Conservation (phyloP, 2,329 filamentous ascomycete species). For the Juglanconis juglandina region DNA sequence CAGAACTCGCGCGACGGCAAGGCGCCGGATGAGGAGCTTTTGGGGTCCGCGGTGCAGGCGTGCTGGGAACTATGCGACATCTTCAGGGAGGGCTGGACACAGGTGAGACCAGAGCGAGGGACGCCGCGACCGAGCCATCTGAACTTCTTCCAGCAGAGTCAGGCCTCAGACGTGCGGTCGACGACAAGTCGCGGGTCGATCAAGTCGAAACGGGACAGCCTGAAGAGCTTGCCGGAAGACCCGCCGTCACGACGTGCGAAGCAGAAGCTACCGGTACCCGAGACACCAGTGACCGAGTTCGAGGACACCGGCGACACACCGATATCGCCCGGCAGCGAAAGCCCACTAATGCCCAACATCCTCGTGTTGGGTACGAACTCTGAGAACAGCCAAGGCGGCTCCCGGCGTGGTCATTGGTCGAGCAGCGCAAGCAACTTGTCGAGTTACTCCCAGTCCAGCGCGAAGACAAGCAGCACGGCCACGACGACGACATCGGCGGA, state of each 20-base stretch:
- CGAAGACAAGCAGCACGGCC: conserved; percentile 66
- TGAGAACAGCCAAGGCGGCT: conserved; percentile 38
- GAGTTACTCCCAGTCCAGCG: conserved; percentile 70
- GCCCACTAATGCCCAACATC: conserved; percentile 77
- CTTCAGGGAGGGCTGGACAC: conserved; percentile 88
- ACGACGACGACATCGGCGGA: conserved; percentile 67
- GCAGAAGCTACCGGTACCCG: conserved; percentile 57
- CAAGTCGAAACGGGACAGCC: conserved; percentile 51
- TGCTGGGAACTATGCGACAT: conserved; percentile 95
- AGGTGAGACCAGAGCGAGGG: conserved; percentile 78
- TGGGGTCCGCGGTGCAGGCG: conserved; percentile 84
- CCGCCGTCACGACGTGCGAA: conserved; percentile 38
- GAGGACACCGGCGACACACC: conserved; percentile 91
- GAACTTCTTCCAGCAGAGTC: conserved; percentile 59
- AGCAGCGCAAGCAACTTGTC: conserved; percentile 77
- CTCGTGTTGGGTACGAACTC: conserved; percentile 73
- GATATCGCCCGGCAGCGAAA: conserved; percentile 74
- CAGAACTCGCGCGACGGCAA: conserved; percentile 75
- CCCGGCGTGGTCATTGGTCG: conserved; percentile 69
- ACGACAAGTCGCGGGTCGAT: conserved; percentile 46
- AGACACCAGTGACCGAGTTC: conserved; percentile 93
- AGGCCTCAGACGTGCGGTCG: conserved; percentile 34
- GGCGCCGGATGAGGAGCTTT: conserved; percentile 73
- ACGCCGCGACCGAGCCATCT: conserved; percentile 80
- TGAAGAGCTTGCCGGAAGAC: conserved; percentile 46